These are phyloP conservation scores for Metarhizium sp. DNA, from an alignment of 2,329 filamentous ascomycete genomes.

Conservation along the genomic window DNA sequence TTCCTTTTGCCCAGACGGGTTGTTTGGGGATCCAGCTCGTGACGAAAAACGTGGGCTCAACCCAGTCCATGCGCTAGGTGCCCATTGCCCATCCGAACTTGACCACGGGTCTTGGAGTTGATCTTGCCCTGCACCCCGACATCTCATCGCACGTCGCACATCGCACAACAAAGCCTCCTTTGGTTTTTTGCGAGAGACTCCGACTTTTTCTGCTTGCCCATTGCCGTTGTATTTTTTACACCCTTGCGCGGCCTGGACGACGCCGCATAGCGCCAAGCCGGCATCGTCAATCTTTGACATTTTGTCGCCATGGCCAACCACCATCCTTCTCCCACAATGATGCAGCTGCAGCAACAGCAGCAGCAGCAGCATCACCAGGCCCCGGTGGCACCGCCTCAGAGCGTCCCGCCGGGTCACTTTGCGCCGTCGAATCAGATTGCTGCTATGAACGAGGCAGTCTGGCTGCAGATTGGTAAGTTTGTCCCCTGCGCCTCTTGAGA, in stretches of 20 bases:
- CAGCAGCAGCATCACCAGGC: slow-evolving; percentile 41
- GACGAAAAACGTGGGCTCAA: slow-evolving; percentile 3
- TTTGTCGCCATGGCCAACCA: slow-evolving; percentile 58
- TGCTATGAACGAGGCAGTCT: slow-evolving; percentile 75
- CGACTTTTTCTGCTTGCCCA: not conserved
- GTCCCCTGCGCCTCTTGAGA: not conserved
- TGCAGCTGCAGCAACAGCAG: slow-evolving; percentile 48
- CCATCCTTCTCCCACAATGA: slow-evolving; percentile 72
- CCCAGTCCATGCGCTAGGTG: slow-evolving; percentile 6
- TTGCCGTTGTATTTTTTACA: not conserved
- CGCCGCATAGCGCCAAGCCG: not conserved
- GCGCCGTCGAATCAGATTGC: slow-evolving; percentile 66
- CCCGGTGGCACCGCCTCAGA: slow-evolving; percentile 46
- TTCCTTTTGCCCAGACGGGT: not conserved
- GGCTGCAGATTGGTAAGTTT: slow-evolving; percentile 80
- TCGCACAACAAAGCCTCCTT: not conserved
- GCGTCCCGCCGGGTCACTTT: slow-evolving; percentile 47
- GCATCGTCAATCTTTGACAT: not conserved
- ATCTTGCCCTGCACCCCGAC: not conserved
- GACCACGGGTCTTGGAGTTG: slow-evolving; percentile 1
- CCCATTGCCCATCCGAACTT: not conserved
- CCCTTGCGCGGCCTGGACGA: not conserved
- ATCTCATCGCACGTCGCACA: not conserved
- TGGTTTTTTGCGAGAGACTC: not conserved
- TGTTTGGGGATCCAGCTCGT: not conserved